Evolutionary conservation across 2,329 filamentous ascomycete species (phyloP).

Genomic region (Madurella fahalii): DNA sequence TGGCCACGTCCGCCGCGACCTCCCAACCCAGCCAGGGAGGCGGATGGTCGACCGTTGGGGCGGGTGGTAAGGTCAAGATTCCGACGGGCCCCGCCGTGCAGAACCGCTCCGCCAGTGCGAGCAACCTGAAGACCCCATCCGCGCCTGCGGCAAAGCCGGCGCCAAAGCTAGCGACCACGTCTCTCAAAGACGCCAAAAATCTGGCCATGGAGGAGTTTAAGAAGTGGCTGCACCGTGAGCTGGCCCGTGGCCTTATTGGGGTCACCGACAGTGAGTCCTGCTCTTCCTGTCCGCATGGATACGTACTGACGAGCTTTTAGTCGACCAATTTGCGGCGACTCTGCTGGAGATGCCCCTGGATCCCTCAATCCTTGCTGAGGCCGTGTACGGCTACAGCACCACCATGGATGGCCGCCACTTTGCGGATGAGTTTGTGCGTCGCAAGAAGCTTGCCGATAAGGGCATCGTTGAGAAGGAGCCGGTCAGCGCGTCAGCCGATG

Average conservation of each 20-base stretch:
- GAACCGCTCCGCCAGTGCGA: constrained; percentile 42
- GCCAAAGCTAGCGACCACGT: constrained; percentile 46
- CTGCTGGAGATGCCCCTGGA: constrained; percentile 75
- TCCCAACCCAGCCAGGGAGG: constrained; percentile 33
- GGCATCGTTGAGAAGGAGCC: constrained; percentile 74
- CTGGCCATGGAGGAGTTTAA: constrained; percentile 83
- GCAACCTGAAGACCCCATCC: constrained; percentile 39
- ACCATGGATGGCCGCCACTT: constrained; percentile 93
- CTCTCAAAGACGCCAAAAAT: constrained; percentile 37
- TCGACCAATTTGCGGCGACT: constrained; percentile 74
- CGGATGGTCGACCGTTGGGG: constrained; percentile 94
- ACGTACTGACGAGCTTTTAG: constrained; percentile 39
- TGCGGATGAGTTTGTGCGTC: constrained; percentile 88
- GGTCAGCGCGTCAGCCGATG: constrained; percentile 45
- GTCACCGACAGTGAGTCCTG: constrained; percentile 14
- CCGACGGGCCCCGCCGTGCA: constrained; percentile 57
- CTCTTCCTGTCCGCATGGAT: not conserved
- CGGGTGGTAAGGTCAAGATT: constrained; percentile 84
- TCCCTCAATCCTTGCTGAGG: constrained; percentile 78
- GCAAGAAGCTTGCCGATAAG: constrained; percentile 89
- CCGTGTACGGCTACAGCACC: constrained; percentile 79
- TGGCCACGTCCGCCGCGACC: constrained; percentile 37
- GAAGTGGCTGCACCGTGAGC: constrained; percentile 82
- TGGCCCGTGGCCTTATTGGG: constrained; percentile 62
- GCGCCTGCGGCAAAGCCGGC: constrained; percentile 44